phyloP scores from a whole-genome alignment of 306 rosid species.

The Dalbergia oliveri region DNA sequence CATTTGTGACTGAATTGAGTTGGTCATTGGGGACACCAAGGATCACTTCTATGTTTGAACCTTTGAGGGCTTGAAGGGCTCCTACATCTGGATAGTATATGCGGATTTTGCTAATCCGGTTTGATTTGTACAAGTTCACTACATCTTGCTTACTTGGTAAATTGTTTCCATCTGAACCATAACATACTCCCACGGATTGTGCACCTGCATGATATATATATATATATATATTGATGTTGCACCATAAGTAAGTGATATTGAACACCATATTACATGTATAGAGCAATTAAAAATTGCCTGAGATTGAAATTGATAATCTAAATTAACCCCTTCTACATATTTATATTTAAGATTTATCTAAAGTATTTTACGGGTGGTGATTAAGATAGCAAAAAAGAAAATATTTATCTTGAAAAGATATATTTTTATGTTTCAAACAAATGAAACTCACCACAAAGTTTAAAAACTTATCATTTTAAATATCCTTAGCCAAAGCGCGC shows the following conservation, averaged over 20 bases:
- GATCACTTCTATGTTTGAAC: constrained; percentile 68
- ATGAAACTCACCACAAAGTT: too few relatives aligned
- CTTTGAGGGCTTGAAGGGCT: constrained; percentile 58
- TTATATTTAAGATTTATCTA: neutral
- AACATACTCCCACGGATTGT: constrained; percentile 65
- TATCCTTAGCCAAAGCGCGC: too few relatives aligned
- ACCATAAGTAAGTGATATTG: neutral
- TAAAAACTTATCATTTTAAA: too few relatives aligned
- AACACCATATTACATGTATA: too few relatives aligned
- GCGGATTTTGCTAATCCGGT: constrained; percentile 55
- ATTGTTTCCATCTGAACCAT: constrained; percentile 57
- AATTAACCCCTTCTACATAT: too few relatives aligned
- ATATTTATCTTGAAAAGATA: too few relatives aligned
- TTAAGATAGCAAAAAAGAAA: too few relatives aligned
- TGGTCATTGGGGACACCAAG: constrained; percentile 50
- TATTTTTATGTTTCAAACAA: too few relatives aligned
- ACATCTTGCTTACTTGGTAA: constrained; percentile 57
- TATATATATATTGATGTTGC: neutral
- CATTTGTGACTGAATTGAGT: constrained; percentile 51
- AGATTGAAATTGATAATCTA: neutral
- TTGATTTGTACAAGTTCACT: constrained; percentile 53
- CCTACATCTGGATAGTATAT: constrained; percentile 53
- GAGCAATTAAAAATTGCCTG: too few relatives aligned
- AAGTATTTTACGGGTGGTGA: too few relatives aligned
- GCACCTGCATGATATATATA: constrained; percentile 52